Base-by-base conservation (phyloP, 106 monocot species). In the Apostasia shenzhenica region DNA sequence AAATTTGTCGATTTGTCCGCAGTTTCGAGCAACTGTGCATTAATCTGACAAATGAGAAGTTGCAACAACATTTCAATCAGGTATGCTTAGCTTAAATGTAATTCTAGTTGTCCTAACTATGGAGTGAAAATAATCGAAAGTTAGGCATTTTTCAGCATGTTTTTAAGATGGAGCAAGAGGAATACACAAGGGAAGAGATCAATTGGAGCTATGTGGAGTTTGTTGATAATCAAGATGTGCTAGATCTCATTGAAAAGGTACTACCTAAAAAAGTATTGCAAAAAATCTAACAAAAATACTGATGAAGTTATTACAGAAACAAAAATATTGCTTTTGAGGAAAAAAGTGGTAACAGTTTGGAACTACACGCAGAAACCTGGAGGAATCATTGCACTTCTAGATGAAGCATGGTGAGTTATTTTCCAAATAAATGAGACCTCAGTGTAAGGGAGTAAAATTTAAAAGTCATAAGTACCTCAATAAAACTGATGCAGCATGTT, bases 151-250 rank as follows among this genome's bases (percentile, higher is more conserved):
- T 59, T 55, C 75, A 92, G 92, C 93, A 93, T 71, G 94, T 94
- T 57, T 94, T 94, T 73, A 94, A 94, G 72, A 94, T 94, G 94
- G 94, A 94, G 81, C 94, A 94, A 83, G 94, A 94, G 75, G 94
- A 94, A 38, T 94, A 95, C 72, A 95, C 94, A 52, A 91, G 69
- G 41, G 94, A 95, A 82, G 88, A 91, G 65, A 95, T 95, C 39
- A 77, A 94, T 51, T 94, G 94, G 94, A 94, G 94, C 66, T 94
- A 94, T 76, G 91, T 94, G 11, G 94, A 94, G 55, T 94, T 94
- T 82, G 91, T 94, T 14, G 94, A 94, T 74, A 94, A 94, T 70
- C 88, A 91, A 81, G 94, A 94, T 80, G 94, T 94, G 40, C 66
- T 94, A 51, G 91, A 94, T 80, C 85, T 94, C n/a, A 95, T 95